Evolutionary conservation across 345 rosid species (phyloP), one percentile per base, ranked within the genome.

Genomic region (Capsella bursapastoris): DNA sequence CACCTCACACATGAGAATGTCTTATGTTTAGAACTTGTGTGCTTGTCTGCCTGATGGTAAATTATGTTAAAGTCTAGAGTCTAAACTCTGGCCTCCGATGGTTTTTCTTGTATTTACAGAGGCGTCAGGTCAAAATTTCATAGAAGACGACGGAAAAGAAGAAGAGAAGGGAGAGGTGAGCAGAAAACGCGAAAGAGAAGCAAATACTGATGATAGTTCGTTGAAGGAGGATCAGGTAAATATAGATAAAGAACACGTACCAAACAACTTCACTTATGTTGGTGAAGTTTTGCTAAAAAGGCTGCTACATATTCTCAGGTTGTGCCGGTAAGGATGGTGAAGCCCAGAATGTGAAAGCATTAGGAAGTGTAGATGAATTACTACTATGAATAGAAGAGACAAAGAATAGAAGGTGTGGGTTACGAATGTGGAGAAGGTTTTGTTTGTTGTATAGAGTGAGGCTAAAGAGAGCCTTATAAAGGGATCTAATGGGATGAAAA

Each of bases 111-210:
- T 56, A 60, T 25, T n/a, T 71, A 2, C 86, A 87, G 97, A 91
- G 83, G 85, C 74, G 4, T 86, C 90, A 12, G 91, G 85, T 79
- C 97, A 89, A 85, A 91, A 91, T 79, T 91, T 91, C 83, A 81
- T 59, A 22, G 84, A 84, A 49, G 85, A 70, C 65, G 77, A 82
- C 52, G 81, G 49, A 60, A 79, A 74, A 57, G 81, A 53, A 64
- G 80, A 74, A 34, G 80, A 74, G 34, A 65, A 69, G 25, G 76
- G 67, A 66, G 27, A 37, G 68, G 57, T 52, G 57, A 48, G 45
- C 22, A 72, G 51, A 41, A 78, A 72, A 60, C 69, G 77, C 14
- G 64, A 45, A 66, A 78, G 77, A 71, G 77, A 47, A 66, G 68
- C 59, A 12, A 44, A 45, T 7, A 44, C n/a, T 38, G 76, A 71